phyloP scores from a whole-genome alignment of 352 stramenopile species.

The Phytophthora syringae region DNA sequence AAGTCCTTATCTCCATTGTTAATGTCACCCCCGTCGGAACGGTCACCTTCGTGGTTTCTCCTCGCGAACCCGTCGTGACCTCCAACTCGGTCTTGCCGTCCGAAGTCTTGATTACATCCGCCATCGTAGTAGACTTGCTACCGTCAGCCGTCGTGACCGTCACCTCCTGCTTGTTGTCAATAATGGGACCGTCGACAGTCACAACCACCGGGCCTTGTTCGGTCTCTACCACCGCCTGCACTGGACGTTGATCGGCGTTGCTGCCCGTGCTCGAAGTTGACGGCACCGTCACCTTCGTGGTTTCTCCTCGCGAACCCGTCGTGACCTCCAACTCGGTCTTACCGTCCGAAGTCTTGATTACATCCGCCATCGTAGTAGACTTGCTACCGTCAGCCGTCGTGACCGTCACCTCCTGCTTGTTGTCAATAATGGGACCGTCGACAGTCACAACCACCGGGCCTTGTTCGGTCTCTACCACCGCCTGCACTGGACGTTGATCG shows the following conservation, averaged over 20 bases:
- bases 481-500: too few species aligned
- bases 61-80: conserved; percentile 15
- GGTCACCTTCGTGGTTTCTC: conserved; percentile 8
- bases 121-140: background rate
- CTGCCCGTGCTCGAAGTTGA: background rate
- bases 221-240: background rate
- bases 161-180: background rate
- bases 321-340: too few species aligned
- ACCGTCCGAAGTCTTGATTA: too few species aligned
- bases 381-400: too few species aligned
- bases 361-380: too few species aligned
- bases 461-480: too few species aligned
- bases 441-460: too few species aligned
- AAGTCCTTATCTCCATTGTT: conserved; percentile 28
- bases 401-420: too few species aligned
- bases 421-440: too few species aligned
- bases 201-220: background rate
- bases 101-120: background rate
- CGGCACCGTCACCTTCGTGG: conserved; percentile 14
- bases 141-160: conserved; percentile 10
- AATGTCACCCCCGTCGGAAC: conserved; percentile 1
- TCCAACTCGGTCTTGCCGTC: conserved; percentile 8
- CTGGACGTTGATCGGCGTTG: too few species aligned
- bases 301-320: too few species aligned
- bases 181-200: background rate